Percentiles rank a stretch among this genome's conserved stretches.
Evolutionary conservation across 176 grass and related monocot genomes (phyloP).

Genomic region (Stipa capillata): DNA sequence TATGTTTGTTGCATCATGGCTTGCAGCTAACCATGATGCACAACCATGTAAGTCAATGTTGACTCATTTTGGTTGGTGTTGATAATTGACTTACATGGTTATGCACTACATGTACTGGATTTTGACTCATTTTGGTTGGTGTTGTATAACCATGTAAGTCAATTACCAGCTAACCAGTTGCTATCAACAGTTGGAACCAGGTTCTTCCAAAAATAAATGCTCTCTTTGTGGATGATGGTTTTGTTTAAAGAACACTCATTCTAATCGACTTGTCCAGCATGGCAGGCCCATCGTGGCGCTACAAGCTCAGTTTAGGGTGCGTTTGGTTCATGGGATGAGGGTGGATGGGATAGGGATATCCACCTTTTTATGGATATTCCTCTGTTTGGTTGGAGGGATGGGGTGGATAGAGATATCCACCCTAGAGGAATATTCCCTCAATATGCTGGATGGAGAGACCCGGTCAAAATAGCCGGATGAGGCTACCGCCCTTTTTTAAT

Average conservation of each 20-base stretch:
- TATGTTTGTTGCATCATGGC: neutral
- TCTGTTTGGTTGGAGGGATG: too few species aligned
- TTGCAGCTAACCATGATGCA: neutral
- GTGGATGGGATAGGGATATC: too few species aligned
- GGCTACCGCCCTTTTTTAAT: too few species aligned
- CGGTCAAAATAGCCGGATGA: too few species aligned
- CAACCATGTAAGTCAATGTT: neutral
- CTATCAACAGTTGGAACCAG: neutral
- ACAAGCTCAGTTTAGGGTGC: neutral
- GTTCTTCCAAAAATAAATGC: neutral
- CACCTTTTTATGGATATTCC: neutral
- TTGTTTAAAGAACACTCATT: slow-evolving; percentile 11
- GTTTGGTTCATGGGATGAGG: too few species aligned
- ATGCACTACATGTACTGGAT: neutral
- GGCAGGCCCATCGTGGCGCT: neutral
- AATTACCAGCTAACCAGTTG: neutral
- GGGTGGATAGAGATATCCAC: too few species aligned
- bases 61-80: neutral
- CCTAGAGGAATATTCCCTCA: too few species aligned
- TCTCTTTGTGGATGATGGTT: neutral
- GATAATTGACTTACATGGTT: too few species aligned
- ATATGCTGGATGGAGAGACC: too few species aligned
- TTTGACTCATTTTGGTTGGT: neutral
- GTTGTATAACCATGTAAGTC: neutral
- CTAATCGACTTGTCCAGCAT: neutral